phyloP scores from a whole-genome alignment of 306 rosid genomes.

The Lagenaria siceraria region DNA sequence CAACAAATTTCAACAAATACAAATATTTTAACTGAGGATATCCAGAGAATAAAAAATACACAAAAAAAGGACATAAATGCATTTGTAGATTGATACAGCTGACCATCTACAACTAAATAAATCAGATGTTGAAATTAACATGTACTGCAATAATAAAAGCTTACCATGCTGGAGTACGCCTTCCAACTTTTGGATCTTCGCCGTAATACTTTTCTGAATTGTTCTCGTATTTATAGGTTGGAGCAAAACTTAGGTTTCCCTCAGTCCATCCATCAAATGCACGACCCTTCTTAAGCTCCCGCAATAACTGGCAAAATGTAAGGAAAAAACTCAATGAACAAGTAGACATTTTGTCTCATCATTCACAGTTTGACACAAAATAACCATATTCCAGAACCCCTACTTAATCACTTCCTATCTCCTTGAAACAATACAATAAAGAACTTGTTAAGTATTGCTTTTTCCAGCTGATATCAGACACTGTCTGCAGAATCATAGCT shows the following conservation, averaged over 20 bases:
- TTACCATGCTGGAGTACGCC: constrained; percentile 92
- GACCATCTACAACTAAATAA: neutral
- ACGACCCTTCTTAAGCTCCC: constrained; percentile 49
- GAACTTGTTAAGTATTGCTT: neutral
- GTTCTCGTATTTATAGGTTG: constrained; percentile 79
- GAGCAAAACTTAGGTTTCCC: constrained; percentile 69
- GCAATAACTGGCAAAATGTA: constrained; percentile 47
- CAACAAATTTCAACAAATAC: neutral
- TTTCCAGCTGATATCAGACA: neutral
- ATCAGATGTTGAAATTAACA: neutral
- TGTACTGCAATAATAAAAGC: constrained; percentile 14
- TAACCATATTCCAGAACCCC: neutral
- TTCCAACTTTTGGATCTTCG: constrained; percentile 59
- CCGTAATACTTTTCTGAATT: constrained; percentile 75
- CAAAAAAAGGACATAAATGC: neutral
- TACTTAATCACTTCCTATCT: neutral
- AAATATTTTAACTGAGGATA: neutral
- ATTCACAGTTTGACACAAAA: neutral
- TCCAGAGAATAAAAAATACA: neutral
- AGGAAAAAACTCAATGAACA: constrained; percentile 15
- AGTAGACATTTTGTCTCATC: neutral
- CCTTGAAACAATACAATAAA: neutral
- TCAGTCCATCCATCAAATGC: constrained; percentile 92
- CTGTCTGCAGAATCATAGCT: neutral
- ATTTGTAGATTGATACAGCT: neutral